Evolutionary conservation across 2,329 filamentous ascomycete species (phyloP).

Genomic region (Xylariaceae sp.): DNA sequence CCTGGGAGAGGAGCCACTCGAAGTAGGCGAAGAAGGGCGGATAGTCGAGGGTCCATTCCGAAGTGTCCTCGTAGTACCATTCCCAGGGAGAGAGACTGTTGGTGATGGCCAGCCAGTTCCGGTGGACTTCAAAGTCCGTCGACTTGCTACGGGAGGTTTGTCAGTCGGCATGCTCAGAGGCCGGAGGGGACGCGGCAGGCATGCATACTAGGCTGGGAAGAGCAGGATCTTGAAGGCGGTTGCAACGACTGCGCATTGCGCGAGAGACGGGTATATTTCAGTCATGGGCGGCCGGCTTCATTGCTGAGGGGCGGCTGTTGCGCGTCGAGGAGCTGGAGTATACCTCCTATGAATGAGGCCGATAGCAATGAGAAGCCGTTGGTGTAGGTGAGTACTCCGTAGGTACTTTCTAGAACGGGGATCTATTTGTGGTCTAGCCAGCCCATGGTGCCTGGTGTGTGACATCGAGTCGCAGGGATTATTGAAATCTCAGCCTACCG

Average conservation of each 20-base stretch:
- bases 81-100: constrained; percentile 77
- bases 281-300: constrained; percentile 48
- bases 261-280: constrained; percentile 77
- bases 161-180: neutral
- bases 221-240: constrained; percentile 86
- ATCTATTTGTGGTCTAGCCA: no score
- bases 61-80: constrained; percentile 97
- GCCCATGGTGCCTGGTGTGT: no score
- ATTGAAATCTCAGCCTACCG: no score
- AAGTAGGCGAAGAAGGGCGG: constrained; percentile 97
- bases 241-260: constrained; percentile 79
- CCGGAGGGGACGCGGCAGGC: constrained; percentile 1
- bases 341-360: no score
- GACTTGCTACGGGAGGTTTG: constrained; percentile 62
- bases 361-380: no score
- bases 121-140: constrained; percentile 97
- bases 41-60: constrained; percentile 99
- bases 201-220: constrained; percentile 90
- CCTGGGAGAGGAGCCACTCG: constrained; percentile 84
- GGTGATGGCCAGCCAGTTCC: constrained; percentile 97
- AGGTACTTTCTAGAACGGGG: no score
- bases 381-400: no score
- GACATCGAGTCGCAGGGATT: no score
- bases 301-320: no score
- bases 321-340: no score